phyloP scores from a whole-genome alignment of 306 rosid genomes.

The Lathyrus tuberosus region DNA sequence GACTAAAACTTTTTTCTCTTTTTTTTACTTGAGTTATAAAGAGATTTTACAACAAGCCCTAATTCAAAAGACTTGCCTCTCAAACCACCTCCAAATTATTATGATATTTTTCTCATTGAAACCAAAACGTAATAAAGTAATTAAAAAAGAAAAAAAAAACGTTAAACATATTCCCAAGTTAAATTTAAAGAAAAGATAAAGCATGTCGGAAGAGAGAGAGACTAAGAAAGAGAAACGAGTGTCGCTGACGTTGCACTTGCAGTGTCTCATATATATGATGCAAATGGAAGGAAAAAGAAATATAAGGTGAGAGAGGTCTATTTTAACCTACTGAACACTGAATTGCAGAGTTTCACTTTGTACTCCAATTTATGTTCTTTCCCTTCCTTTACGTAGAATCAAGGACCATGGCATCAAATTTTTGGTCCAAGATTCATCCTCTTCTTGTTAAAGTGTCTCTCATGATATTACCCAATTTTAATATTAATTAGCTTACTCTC shows the following conservation, averaged over 20 bases:
- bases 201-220: not conserved
- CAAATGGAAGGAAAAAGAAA: constrained; percentile 39
- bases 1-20: too few species aligned
- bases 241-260: constrained; percentile 41
- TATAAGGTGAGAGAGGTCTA: constrained; percentile 35
- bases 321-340: constrained; percentile 34
- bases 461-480: not conserved
- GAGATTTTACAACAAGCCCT: too few species aligned
- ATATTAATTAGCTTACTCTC: not conserved
- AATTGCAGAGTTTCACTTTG: constrained; percentile 45
- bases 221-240: constrained; percentile 15
- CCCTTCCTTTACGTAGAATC: constrained; percentile 43
- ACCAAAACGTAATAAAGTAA: too few species aligned
- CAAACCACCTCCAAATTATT: too few species aligned
- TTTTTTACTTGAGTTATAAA: too few species aligned
- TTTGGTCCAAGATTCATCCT: constrained; percentile 47
- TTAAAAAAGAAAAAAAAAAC: too few species aligned
- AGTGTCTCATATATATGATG: constrained; percentile 50
- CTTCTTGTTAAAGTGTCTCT: constrained; percentile 6
- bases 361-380: constrained; percentile 44
- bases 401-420: constrained; percentile 40
- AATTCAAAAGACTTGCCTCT: too few species aligned
- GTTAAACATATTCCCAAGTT: not conserved
- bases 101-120: too few species aligned
- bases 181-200: constrained; percentile 10